phyloP scores from a whole-genome alignment of 495 filamentous ascomycete genomes.

The Clohesyomyces aquaticus region DNA sequence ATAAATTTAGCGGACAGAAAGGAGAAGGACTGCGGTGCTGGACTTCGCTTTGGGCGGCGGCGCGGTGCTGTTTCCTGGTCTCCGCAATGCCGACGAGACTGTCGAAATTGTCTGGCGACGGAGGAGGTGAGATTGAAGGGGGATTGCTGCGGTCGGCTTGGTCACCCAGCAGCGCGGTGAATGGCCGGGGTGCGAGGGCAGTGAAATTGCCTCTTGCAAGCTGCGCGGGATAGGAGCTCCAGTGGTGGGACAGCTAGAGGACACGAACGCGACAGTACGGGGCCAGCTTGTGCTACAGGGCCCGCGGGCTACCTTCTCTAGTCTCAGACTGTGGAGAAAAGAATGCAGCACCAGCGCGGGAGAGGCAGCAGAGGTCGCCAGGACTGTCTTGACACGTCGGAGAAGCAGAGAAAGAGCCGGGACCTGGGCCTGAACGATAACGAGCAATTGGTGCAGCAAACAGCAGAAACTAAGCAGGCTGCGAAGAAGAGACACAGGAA shows the following conservation, averaged over 20 bases:
- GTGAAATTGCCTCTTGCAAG: conserved; percentile 16
- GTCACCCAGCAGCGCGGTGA: conserved; percentile 11
- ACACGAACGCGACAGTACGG: neutral
- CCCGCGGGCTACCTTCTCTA: conserved; percentile 9
- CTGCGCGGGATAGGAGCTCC: neutral
- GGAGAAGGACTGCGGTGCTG: conserved; percentile 9
- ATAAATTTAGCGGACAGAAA: conserved; percentile 29
- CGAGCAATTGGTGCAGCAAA: conserved; percentile 16
- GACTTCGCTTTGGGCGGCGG: conserved; percentile 4
- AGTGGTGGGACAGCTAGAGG: neutral
- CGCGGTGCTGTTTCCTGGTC: conserved; percentile 2
- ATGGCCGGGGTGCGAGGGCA: conserved; percentile 3
- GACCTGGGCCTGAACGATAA: conserved; percentile 15
- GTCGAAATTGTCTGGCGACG: neutral
- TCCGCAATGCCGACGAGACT: conserved; percentile 1
- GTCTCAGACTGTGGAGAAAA: neutral
- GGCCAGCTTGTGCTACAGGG: conserved; percentile 15
- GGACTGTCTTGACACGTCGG: conserved; percentile 20
- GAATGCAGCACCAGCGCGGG: conserved; percentile 8
- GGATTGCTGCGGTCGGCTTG: conserved; percentile 5
- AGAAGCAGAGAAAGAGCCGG: conserved; percentile 10
- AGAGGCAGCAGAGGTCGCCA: conserved; percentile 17
- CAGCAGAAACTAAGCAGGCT: neutral
- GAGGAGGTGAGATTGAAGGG: conserved; percentile 32
- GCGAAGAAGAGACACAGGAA: neutral